Evolutionary conservation across 352 stramenopile species (phyloP).

Genomic region (Phytophthora sp.): DNA sequence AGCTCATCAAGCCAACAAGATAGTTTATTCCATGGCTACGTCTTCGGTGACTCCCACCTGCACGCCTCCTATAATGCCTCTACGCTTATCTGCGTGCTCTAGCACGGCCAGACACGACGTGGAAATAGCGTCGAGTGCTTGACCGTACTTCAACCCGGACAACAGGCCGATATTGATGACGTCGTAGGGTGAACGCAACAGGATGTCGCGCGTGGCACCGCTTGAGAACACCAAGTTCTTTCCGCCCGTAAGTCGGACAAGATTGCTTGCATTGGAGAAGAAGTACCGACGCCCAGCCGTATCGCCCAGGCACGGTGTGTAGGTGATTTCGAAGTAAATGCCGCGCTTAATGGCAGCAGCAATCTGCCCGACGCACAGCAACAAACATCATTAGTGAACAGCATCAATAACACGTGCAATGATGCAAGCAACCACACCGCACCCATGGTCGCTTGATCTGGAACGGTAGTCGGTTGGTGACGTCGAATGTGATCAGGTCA

Average conservation of each 20-base stretch:
- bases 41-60: slow-evolving; percentile 41
- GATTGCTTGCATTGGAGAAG: slow-evolving; percentile 84
- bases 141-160: slow-evolving; percentile 69
- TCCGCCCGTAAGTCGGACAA: slow-evolving; percentile 75
- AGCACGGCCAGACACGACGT: slow-evolving; percentile 62
- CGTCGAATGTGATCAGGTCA: slow-evolving; percentile 85
- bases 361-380: slow-evolving; percentile 42
- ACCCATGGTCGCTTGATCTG: slow-evolving; percentile 79
- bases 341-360: slow-evolving; percentile 70
- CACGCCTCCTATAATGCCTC: slow-evolving; percentile 54
- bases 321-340: slow-evolving; percentile 85
- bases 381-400: not conserved
- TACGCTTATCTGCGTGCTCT: slow-evolving; percentile 62
- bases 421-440: slow-evolving; percentile 14
- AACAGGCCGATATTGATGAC: slow-evolving; percentile 82
- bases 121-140: slow-evolving; percentile 71
- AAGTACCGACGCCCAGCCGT: slow-evolving; percentile 83
- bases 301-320: slow-evolving; percentile 77
- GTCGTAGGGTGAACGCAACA: slow-evolving; percentile 84
- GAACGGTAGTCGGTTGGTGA: slow-evolving; percentile 82
- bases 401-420: not conserved
- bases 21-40: slow-evolving; percentile 54
- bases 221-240: slow-evolving; percentile 79
- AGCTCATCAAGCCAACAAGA: slow-evolving; percentile 4
- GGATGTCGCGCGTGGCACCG: slow-evolving; percentile 70